Evolutionary conservation across 257 asterid species (phyloP), one percentile per base, ranked within the genome.

Genomic region (Solanum lignicaule): DNA sequence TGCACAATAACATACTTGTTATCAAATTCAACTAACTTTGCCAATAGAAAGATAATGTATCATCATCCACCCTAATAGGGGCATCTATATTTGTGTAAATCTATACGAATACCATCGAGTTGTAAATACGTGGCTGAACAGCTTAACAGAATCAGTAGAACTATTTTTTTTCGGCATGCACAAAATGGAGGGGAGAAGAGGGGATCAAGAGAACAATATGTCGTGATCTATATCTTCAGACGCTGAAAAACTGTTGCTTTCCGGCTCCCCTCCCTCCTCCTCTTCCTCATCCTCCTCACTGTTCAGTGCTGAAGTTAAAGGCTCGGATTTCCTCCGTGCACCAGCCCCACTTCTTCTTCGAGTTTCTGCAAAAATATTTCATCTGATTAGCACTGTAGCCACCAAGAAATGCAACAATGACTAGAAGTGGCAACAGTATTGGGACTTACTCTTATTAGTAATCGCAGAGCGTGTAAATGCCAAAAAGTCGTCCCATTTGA

Each of bases 381-480:
- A 82, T n/a, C 43, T 27, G 36, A 58, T 25, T 43, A 82, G 14
- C 74, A 21, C 87, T n/a, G 48, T 20, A 68, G 36, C 43, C 82
- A 31, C 69, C 48, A 71, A 5, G 43, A 71, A 46, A 29, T 86
- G 32, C 62, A 38, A 69, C 32, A 27, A 48, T 29, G 43, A 82
- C 85, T 29, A 43, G 25, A 27, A 35, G 21, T 29, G 31, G 68
- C 16, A 65, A 48, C 33, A 72, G 60, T 5, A 62, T 36, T 58
- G n/a, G 86, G 43, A 65, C 86, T 86, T 82, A 93, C 99, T 95
- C 92, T 96, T 96, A 93, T 87, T 93, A 78, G 94, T 92, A 87
- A 96, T 96, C 75, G 99, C 96, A 2, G 97, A 91, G 29, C 99
- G 98, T 41, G 99, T 95, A 13, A 94, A 43, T 9, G 95, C 92